Evolutionary conservation across 148 eudicot genomes (phyloP), one percentile per base, ranked within the genome.

Genomic region (Vaccinium myrtillus): DNA sequence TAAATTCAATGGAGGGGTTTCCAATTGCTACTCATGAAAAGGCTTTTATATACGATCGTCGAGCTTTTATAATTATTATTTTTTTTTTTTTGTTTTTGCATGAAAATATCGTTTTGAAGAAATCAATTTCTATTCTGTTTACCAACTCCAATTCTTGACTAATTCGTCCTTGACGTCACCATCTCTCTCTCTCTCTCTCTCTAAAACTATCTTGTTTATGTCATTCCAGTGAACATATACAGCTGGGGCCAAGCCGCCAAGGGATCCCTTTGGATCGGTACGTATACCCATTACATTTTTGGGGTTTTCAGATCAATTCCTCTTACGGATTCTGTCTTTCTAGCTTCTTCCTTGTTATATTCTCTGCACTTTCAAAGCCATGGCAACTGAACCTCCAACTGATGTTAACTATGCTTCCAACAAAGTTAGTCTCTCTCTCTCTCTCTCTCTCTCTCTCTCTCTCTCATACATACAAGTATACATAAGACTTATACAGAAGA

Each of bases 341-440:
- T 48, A 8, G 5, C 54, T 69, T 15, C 11, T 49, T 49, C 75
- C 83, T 23, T 46, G 61, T 2, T 23, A 23, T 27, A 23, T 27
- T 53, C 43, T 81, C 61, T 50, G 8, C 75, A 65, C 67, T 61
- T 23, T 10, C 71, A n/a, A 23, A 65, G 71, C 30, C 55, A 82
- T 82, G 84, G 77, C 6, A n/a, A 53, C 67, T 71, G n/a, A 74
- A 36, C 67, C 69, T 74, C 84, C 84, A 50, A 21, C 77, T 19
- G 84, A 30, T 30, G 30, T 70, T 43, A n/a, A 55, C 69, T n/a
- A 73, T 14, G 9, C 0, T 25, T 10, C 36, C 5, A 71, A 53
- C 21, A n/a, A 32, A 9, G 84, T 82, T 3, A 32, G 53, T 49
- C 56, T 74, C 16, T 74, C 50, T 74, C n/a, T 39, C 10, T 36